A percentile compares a stretch with the other conserved stretches of the same genome.
Evolutionary conservation across 2,329 filamentous ascomycete species (phyloP).

Genomic region (Torrubiellomyces zombiae): DNA sequence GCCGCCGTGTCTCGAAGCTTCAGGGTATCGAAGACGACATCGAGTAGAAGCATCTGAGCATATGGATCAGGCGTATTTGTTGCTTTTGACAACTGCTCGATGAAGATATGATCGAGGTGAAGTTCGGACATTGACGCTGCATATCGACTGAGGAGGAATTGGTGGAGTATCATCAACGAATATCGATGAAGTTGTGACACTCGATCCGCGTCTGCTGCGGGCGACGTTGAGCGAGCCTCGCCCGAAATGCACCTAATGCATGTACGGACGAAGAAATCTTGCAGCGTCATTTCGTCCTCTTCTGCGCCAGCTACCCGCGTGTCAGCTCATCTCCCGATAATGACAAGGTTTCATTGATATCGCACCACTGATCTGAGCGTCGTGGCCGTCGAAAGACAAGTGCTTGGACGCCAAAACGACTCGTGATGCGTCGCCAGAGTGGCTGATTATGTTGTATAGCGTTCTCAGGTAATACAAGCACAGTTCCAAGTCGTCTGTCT

Average conservation of each 20-base stretch:
- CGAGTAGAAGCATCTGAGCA: slow-evolving; percentile 62
- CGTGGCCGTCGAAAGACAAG: slow-evolving; percentile 11
- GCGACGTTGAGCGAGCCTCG: slow-evolving; percentile 7
- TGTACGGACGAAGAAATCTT: slow-evolving; percentile 50
- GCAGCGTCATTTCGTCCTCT: slow-evolving; percentile 41
- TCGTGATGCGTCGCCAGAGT: slow-evolving; percentile 53
- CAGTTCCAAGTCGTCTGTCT: slow-evolving; percentile 55
- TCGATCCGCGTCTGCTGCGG: slow-evolving; percentile 18
- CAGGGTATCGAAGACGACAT: slow-evolving; percentile 59
- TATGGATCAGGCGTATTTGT: slow-evolving; percentile 47
- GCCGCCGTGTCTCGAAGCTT: slow-evolving; percentile 39
- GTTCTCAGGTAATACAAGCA: slow-evolving; percentile 65
- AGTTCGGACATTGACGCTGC: slow-evolving; percentile 41
- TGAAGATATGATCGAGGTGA: slow-evolving; percentile 53
- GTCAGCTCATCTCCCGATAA: too few species aligned
- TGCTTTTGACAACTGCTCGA: slow-evolving; percentile 48
- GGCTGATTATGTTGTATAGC: slow-evolving; percentile 54
- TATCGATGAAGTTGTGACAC: slow-evolving; percentile 54
- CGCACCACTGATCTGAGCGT: slow-evolving; percentile 33
- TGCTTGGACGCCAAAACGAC: slow-evolving; percentile 47
- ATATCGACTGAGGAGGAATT: slow-evolving; percentile 49
- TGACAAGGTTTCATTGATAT: too few species aligned
- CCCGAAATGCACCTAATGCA: slow-evolving; percentile 43
- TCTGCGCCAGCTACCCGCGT: slow-evolving; percentile 25
- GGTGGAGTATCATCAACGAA: slow-evolving; percentile 52